Base-by-base conservation (phyloP, 2,329 filamentous ascomycete genomes). In the Cyphellophora attinorum region DNA sequence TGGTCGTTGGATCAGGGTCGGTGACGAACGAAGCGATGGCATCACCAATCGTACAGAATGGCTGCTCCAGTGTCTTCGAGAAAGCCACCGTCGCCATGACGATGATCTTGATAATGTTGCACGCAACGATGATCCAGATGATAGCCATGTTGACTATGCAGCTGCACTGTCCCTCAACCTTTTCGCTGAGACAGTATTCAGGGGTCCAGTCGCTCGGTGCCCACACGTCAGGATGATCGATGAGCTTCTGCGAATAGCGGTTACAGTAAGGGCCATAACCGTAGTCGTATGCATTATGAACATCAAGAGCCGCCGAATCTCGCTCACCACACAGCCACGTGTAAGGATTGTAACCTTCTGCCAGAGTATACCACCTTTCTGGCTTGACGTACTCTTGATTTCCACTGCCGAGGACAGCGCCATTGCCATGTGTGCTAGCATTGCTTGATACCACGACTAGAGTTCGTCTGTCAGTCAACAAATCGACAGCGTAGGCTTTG, bases 41-140 rank as follows among this genome's bases (percentile, higher is more conserved):
- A 37, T 54, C 51, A 2, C 50, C 50, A 27, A 44, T 19, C 2
- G 49, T 54, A 11, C 52, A 38, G 1, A 58, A 34, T 2, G 55
- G 48, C 6, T 36, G n/a, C 2, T 41, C 18, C 6, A 36, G 34
- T 16, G 44, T 35, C 10, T 37, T 21, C 27, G 29, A 37, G 19
- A 46, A 38, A 3, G 38, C 37, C 4, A 46, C 34, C 21, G 40
- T 39, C n/a, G 28, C 35, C 21, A 50, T 46, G n/a, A 31, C 38
- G 12, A 42, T 13, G 13, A 42, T 36, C 28, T 50, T 50, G 29
- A 46, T 16, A 15, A 42, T 23, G 27, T 50, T 50, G 36, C 46
- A 48, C 10, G 25, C 30, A 28, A 48, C 32, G 13, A 50, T 45
- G 5, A 47, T 44, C 21, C 27, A 19, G 35, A 50, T 48, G 19